Evolutionary conservation across 495 filamentous ascomycete species (phyloP), one percentile per base, ranked within the genome.

Genomic region (Bathelium albidoporum): DNA sequence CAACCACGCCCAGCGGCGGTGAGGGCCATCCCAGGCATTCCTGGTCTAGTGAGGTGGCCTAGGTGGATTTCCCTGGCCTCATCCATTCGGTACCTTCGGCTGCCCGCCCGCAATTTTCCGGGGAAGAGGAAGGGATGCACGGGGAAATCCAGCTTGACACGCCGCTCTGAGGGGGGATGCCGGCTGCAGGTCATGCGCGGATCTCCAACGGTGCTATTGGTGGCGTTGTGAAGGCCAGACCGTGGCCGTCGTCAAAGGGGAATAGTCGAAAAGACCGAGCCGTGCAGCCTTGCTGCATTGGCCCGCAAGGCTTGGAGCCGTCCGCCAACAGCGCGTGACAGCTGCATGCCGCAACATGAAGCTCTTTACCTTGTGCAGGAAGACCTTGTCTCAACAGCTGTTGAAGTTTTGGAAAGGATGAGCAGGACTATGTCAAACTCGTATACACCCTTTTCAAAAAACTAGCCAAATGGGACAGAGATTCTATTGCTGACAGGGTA

Each of bases 141-240:
- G 34, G 34, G 34, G 34, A 39, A n/a, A n/a, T n/a, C n/a, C n/a
- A n/a, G n/a, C n/a, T n/a, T n/a, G n/a, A n/a, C 44, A 49, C 14
- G 44, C 44, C 44, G 20, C 44, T 22, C 44, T 49, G 49, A 16
- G 24, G 49, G 49, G 11, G 1, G 49, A 9, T 55, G 43, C 43
- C 9, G 10, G 43, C 43, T 49, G 49, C 49, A 55, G 49, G 49
- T 55, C 49, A 55, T 55, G 49, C 16, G 24, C 5, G 12, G 49
- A 55, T 55, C 49, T 29, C 24, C 49, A 55, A 55, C 49, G 49
- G 49, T n/a, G 49, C 49, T 55, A 55, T 55, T 55, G 49, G 49
- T 55, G 49, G 49, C 49, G 49, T 55, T 55, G 43, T 18, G 9
- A 18, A 18, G 9, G 49, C 20, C 49, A n/a, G 12, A 20, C 49